phyloP scores from a whole-genome alignment of 345 rosid genomes.

The Eucalyptus erythrocorys region DNA sequence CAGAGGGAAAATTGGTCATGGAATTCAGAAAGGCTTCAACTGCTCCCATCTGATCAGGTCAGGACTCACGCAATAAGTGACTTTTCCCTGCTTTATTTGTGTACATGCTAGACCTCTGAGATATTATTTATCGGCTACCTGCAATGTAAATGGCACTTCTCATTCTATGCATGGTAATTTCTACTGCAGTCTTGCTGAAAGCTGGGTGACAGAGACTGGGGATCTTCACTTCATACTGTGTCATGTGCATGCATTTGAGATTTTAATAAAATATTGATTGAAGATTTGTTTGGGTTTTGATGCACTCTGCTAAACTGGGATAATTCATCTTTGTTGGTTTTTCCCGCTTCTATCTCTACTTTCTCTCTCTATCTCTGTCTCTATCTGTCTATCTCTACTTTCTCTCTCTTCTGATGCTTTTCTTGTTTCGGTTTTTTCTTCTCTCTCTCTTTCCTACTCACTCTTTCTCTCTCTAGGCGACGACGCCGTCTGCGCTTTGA shows the following conservation, averaged over 20 bases:
- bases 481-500: background rate
- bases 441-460: background rate
- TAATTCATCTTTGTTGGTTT: background rate
- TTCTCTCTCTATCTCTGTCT: background rate
- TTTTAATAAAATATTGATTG: background rate
- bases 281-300: background rate
- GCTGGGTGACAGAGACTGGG: background rate
- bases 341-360: background rate
- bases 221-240: background rate
- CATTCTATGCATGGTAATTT: background rate
- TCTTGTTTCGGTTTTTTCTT: background rate
- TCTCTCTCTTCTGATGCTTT: background rate
- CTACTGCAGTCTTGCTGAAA: background rate
- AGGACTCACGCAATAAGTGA: background rate
- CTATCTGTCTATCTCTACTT: background rate
- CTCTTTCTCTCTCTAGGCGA: background rate
- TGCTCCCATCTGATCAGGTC: slow-evolving; percentile 78
- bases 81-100: background rate
- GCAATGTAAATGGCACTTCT: background rate
- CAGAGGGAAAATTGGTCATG: slow-evolving; percentile 87
- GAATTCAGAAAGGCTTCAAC: slow-evolving; percentile 80
- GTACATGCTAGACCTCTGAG: background rate
- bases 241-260: background rate
- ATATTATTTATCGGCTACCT: background rate
- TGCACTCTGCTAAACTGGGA: background rate